Percentiles rank a stretch among this genome's conserved stretches.
These are phyloP conservation scores for Calocera cornea DNA, from an alignment of 768 basidiomycete species.

Conservation along the genomic window DNA sequence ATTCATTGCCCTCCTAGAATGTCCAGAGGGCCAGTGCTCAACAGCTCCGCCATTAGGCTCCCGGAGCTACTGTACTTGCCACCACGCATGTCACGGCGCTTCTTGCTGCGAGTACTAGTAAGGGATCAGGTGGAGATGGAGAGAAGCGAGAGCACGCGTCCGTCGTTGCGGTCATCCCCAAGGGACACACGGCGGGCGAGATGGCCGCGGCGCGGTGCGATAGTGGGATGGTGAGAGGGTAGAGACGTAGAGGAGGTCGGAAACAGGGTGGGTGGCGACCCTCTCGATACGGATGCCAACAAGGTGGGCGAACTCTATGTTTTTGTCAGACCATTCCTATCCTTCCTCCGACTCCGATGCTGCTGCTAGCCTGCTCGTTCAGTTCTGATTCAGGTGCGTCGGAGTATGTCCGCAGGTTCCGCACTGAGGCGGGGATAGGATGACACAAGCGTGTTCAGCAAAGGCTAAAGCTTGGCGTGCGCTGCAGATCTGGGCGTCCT, in stretches of 20 bases:
- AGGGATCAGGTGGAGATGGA: background rate
- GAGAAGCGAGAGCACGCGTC: background rate
- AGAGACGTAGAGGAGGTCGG: slow-evolving; percentile 3
- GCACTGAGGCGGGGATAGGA: too few species aligned
- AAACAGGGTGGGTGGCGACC: background rate
- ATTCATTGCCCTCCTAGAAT: background rate
- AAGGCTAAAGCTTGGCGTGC: too few species aligned
- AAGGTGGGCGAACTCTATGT: too few species aligned
- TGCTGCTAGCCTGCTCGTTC: too few species aligned
- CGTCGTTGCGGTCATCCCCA: background rate
- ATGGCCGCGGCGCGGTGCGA: background rate
- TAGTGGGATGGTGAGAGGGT: background rate
- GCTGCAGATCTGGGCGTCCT: too few species aligned
- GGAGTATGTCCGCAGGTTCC: too few species aligned
- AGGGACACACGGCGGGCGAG: background rate
- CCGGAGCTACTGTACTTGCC: slow-evolving; percentile 4
- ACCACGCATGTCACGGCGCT: slow-evolving; percentile 4
- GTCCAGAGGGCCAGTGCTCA: background rate
- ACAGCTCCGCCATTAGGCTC: background rate
- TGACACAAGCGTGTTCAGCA: too few species aligned
- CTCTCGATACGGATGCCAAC: too few species aligned
- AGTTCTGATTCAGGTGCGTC: too few species aligned
- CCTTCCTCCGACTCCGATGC: too few species aligned
- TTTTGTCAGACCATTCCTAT: too few species aligned
- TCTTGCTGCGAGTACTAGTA: background rate